Conservation (phyloP, 495 filamentous ascomycete genomes). For the Hamigera avellanea region DNA sequence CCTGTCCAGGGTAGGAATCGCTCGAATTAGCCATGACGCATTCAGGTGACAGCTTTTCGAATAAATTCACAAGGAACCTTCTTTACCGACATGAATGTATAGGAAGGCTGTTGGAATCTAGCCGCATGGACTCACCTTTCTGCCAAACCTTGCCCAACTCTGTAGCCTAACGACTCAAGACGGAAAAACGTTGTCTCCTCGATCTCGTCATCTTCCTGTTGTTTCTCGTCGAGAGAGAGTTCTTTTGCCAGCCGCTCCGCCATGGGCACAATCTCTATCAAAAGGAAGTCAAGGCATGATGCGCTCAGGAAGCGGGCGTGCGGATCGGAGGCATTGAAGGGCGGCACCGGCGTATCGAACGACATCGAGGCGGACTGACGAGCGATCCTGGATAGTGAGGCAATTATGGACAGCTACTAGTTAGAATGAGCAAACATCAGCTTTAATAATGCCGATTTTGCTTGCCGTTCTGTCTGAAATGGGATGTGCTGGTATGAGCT, state of each 20-base stretch:
- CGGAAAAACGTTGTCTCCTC: constrained; percentile 73
- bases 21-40: too few relatives aligned
- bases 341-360: constrained; percentile 56
- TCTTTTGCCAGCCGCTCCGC: constrained; percentile 60
- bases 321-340: constrained; percentile 65
- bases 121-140: constrained; percentile 58
- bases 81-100: too few relatives aligned
- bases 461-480: too few relatives aligned
- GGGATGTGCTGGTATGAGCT: too few relatives aligned
- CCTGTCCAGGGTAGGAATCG: constrained; percentile 26
- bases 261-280: constrained; percentile 95
- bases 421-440: too few relatives aligned
- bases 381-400: too few relatives aligned
- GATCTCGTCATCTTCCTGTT: constrained; percentile 63
- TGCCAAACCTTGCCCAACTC: constrained; percentile 85
- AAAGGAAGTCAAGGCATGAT: constrained; percentile 79
- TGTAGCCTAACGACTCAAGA: constrained; percentile 77
- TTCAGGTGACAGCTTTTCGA: too few relatives aligned
- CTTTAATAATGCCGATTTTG: too few relatives aligned
- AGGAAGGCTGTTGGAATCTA: neutral
- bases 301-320: constrained; percentile 64
- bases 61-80: too few relatives aligned
- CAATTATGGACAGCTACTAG: too few relatives aligned
- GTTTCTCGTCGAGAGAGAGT: constrained; percentile 19
- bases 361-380: constrained; percentile 53